Base-by-base conservation (phyloP, 768 basidiomycete genomes). In the Chalciporus chontae region DNA sequence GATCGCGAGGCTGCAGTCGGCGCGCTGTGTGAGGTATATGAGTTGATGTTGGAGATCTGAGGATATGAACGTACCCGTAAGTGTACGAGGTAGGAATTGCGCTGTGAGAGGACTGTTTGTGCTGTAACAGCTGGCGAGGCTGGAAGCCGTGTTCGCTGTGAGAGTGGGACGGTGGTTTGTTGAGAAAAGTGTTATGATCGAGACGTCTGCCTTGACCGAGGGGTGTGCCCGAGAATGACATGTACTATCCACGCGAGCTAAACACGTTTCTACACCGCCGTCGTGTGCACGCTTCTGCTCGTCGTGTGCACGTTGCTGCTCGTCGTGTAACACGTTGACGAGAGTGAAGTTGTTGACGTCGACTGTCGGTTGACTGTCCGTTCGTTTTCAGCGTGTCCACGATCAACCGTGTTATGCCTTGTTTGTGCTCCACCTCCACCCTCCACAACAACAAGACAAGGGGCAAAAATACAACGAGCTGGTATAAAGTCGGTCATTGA, bases 181-280 rank as follows among this genome's bases (percentile, higher is more conserved):
- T 83, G 67, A 88, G 80, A 64, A 91, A 90, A 44, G 85, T 77
- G 67, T 75, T 73, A 67, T 85, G 87, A 78, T 89, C 87, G 66
- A 90, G 81, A 73, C 88, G 84, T 78, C 87, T 85, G 75, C 83
- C 85, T 82, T 88, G 84, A 72, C 84, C 85, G 58, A 90, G 71
- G 50, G 88, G 86, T 67, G 88, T 90, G 69, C 82, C 78, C 67
- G 85, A 78, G 82, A 91, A 91, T 71, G 87, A 90, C 88, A 91
- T 91, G 77, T 75, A 77, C 65, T 59, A 54, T 52, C 51, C 40
- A 41, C 45, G 26, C 50, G 42, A 40, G 21, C 9, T 21, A 3
- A 11, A 52, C 61, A 64, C 61, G 61, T 45, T 52, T 58, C 9
- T 32, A 29, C 55, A 58, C 47, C 60, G 39, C n/a, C 56, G 51